A percentile compares a stretch with the other conserved stretches of the same genome.
Conservation (phyloP, 2,329 filamentous ascomycete species). For the Aspergillus pseudonomiae region DNA sequence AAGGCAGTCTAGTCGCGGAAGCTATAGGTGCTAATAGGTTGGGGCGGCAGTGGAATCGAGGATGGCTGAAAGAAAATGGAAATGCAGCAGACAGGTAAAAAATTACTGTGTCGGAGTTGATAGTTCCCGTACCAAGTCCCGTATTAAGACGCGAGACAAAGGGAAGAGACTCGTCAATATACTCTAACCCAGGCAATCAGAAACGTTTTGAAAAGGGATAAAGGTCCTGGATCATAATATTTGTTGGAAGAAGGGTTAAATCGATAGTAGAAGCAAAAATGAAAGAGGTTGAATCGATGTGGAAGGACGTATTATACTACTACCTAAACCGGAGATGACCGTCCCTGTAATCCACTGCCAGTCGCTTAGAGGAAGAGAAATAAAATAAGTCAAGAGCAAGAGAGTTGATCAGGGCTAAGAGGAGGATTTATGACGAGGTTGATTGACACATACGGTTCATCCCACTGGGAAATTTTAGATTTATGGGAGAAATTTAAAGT, state of each 20-base stretch:
- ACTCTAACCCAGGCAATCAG: neutral
- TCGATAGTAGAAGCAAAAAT: neutral
- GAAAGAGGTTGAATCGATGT: neutral
- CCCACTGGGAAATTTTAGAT: conserved; percentile 4
- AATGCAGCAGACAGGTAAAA: conserved; percentile 1
- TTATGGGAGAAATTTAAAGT: neutral
- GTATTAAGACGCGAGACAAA: neutral
- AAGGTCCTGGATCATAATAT: neutral
- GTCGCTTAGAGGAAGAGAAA: neutral
- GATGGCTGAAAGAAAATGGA: neutral
- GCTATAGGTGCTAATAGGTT: conserved; percentile 16
- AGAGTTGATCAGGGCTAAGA: neutral
- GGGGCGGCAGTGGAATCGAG: conserved; percentile 8
- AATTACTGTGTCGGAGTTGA: conserved; percentile 3
- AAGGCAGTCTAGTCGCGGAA: conserved; percentile 18
- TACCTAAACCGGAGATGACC: neutral
- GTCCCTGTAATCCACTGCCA: neutral
- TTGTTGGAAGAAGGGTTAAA: neutral
- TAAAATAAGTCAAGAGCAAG: neutral
- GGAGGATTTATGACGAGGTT: conserved; percentile 5
- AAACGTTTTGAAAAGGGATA: neutral
- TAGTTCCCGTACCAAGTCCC: neutral
- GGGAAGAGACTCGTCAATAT: neutral
- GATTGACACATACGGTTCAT: conserved; percentile 8
- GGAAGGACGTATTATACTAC: conserved; percentile 2